Base-by-base conservation (phyloP, 495 filamentous ascomycete species). In the Chaetomium tenue region DNA sequence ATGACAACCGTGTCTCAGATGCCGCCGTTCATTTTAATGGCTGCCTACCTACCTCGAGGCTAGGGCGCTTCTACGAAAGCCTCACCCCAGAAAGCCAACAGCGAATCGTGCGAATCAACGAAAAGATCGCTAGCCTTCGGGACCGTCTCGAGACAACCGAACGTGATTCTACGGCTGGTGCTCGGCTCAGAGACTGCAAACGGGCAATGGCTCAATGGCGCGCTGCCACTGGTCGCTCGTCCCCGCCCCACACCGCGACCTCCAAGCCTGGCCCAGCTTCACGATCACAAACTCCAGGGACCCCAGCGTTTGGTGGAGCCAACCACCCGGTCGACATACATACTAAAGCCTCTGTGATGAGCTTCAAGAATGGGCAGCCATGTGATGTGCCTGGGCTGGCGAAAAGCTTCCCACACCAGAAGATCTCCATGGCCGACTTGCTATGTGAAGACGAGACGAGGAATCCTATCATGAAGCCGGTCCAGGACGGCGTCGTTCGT, bases 401-500 rank as follows among this genome's bases (percentile, higher is more conserved):
- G 5, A 57, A 60, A 33, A 56, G 23, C 26, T 74, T 69, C 26
- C 71, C 73, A 7, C 54, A 67, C 40, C 73, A 75, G 37, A 73
- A 73, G 50, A 60, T 71, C 12, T 51, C 61, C 37, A 40, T 75
- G 54, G 53, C 56, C 13, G 64, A 70, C 58, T 53, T 75, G 53
- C 61, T 75, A 9, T 63, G 66, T 1, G 64, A 70, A 9, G 66
- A 72, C 61, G 44, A 55, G 20, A 33, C 52, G 20, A 60, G 63
- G 16, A 75, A 74, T 52, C 71, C 69, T 26, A 60, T 76, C 9
- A 68, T 74, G 68, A 70, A 71, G 25, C 39, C 62, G 26, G 58
- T 55, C 61, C 67, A 67, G 5, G 53, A 65, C 28, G 60, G 60
- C 30, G 47, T 70, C 20, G 55, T 76, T 20, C 64, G 73, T 3